A percentile compares a stretch with the other conserved stretches of the same genome.
Evolutionary conservation across 2,329 filamentous ascomycete species (phyloP).

Genomic region (Cladosporium phlei): DNA sequence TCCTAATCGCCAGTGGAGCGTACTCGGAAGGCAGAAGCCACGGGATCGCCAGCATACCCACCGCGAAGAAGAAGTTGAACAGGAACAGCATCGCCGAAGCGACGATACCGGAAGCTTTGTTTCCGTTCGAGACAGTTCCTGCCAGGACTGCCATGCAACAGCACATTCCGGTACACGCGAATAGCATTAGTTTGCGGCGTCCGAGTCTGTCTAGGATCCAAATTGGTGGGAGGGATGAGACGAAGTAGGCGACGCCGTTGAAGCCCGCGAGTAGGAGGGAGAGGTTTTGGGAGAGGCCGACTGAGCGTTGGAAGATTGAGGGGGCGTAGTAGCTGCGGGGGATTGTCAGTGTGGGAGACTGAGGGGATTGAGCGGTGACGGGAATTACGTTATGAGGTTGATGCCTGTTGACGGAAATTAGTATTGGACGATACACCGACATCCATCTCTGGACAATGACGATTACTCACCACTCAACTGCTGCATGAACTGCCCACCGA

Average conservation of each 20-base stretch:
- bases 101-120: slow-evolving; percentile 38
- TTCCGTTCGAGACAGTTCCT: slow-evolving; percentile 39
- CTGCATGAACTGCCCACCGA: slow-evolving; percentile 46
- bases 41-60: slow-evolving; percentile 60
- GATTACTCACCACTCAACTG: slow-evolving; percentile 25
- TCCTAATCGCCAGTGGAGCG: slow-evolving; percentile 85
- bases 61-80: slow-evolving; percentile 32
- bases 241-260: slow-evolving; percentile 35
- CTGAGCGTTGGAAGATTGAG: slow-evolving; percentile 42
- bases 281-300: slow-evolving; percentile 42
- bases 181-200: slow-evolving; percentile 31
- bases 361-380: too few relatives aligned
- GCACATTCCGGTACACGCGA: slow-evolving; percentile 27
- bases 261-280: slow-evolving; percentile 47
- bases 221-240: slow-evolving; percentile 36
- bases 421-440: slow-evolving; percentile 7
- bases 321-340: slow-evolving; percentile 44
- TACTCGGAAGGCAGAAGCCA: slow-evolving; percentile 97
- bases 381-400: too few relatives aligned
- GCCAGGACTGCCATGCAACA: slow-evolving; percentile 46
- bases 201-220: slow-evolving; percentile 40
- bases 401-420: too few relatives aligned
- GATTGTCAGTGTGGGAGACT: too few relatives aligned
- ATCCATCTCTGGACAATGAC: too few relatives aligned
- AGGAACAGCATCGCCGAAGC: slow-evolving; percentile 39